These are phyloP conservation scores for Ormosia semicastrata DNA, from an alignment of 306 rosid species.

Conservation along the genomic window DNA sequence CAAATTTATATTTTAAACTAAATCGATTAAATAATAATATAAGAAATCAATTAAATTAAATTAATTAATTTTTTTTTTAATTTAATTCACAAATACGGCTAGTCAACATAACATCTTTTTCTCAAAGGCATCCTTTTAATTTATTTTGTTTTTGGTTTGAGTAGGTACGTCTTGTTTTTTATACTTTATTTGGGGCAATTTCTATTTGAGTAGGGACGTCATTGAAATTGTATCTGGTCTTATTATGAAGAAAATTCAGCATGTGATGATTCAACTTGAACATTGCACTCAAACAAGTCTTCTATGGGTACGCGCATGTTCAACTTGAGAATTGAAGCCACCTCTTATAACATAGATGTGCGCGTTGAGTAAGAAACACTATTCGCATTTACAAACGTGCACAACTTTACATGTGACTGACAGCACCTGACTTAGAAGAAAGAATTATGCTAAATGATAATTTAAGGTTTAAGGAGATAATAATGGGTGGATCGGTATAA, in stretches of 20 bases:
- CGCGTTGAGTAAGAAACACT: not conserved
- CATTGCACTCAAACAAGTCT: not conserved
- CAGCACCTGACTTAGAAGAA: not conserved
- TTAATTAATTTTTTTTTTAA: too few relatives aligned
- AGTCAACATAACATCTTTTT: not conserved
- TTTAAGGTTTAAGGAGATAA: not conserved
- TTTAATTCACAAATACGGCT: too few relatives aligned
- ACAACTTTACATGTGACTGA: not conserved
- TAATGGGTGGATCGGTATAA: not conserved
- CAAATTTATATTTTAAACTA: too few relatives aligned
- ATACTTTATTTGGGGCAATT: not conserved
- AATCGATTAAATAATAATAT: too few relatives aligned
- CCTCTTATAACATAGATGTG: not conserved
- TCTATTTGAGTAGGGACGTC: not conserved
- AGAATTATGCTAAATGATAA: not conserved
- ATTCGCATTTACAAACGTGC: not conserved
- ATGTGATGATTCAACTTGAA: not conserved
- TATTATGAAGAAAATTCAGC: not conserved
- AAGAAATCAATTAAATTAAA: too few relatives aligned
- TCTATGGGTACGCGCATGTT: not conserved
- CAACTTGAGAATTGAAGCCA: not conserved
- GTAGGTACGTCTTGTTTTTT: not conserved
- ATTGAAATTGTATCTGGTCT: conserved; percentile 11
- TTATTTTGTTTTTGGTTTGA: not conserved
- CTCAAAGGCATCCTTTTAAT: not conserved